phyloP scores from a whole-genome alignment of 1,284 basidiomycete species.

The Marasmius oreades region DNA sequence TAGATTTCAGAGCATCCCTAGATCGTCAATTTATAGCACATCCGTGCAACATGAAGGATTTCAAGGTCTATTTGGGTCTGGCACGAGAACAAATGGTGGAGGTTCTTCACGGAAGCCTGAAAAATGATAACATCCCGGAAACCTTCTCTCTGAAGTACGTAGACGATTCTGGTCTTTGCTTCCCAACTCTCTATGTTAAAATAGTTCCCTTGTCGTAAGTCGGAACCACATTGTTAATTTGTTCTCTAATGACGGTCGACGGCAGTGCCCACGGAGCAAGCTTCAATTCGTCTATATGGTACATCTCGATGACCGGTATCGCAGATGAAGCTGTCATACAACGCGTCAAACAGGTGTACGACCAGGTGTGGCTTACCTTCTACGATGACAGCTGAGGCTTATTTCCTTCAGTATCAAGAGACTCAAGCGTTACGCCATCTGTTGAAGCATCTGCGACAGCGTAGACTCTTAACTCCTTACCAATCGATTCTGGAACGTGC shows the following conservation, averaged over 20 bases:
- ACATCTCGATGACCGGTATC: constrained; percentile 60
- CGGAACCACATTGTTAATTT: neutral
- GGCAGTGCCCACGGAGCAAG: constrained; percentile 60
- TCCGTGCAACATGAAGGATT: constrained; percentile 81
- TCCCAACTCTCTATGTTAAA: constrained; percentile 68
- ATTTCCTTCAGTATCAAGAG: constrained; percentile 55
- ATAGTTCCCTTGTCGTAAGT: constrained; percentile 70
- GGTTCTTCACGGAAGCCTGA: constrained; percentile 56
- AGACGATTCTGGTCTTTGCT: constrained; percentile 50
- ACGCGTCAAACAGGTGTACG: constrained; percentile 44
- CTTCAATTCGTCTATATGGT: constrained; percentile 79
- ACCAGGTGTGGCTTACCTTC: constrained; percentile 47
- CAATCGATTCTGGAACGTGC: constrained; percentile 56
- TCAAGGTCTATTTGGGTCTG: constrained; percentile 65
- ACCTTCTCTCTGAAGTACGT: constrained; percentile 55
- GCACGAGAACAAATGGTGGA: constrained; percentile 63
- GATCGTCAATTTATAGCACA: constrained; percentile 43
- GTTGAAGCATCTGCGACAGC: constrained; percentile 77
- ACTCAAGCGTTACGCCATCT: constrained; percentile 61
- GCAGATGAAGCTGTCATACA: constrained; percentile 52
- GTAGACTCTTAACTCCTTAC: constrained; percentile 68
- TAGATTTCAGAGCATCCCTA: constrained; percentile 2
- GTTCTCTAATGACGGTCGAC: constrained; percentile 1
- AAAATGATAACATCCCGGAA: constrained; percentile 62
- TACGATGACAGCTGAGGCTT: constrained; percentile 9